phyloP scores from a whole-genome alignment of 441 rosid genomes.

The Metrosideros polymorpha region DNA sequence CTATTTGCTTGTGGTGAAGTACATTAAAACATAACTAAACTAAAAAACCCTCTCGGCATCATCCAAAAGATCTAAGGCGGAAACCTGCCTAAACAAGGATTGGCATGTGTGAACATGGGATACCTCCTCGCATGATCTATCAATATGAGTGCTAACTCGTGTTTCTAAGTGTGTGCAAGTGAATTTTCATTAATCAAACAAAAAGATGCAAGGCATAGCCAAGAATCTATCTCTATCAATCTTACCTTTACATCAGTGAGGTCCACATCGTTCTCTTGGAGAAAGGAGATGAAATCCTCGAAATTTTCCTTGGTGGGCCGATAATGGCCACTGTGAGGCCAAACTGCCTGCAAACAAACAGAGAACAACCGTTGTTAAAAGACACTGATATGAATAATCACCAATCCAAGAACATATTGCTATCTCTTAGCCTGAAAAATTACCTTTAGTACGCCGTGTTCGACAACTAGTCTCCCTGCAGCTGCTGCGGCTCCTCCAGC shows the following conservation, averaged over 20 bases:
- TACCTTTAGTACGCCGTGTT: not conserved
- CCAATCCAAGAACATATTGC: not conserved
- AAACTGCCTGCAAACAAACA: not conserved
- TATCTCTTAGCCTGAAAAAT: not conserved
- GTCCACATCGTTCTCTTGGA: not conserved
- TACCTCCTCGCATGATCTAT: not conserved
- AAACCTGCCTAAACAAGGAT: not conserved
- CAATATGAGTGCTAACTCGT: not conserved
- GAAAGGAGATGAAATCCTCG: not conserved
- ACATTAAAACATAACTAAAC: not conserved
- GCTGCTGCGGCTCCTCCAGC: not conserved
- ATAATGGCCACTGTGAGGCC: constrained; percentile 15
- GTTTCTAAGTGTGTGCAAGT: not conserved
- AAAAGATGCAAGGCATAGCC: not conserved
- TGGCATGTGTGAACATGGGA: not conserved
- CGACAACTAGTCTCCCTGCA: not conserved
- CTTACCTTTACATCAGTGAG: not conserved
- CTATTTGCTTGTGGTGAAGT: not conserved
- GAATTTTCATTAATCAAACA: not conserved
- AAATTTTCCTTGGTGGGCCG: constrained; percentile 8
- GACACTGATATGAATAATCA: not conserved
- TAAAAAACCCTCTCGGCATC: not conserved
- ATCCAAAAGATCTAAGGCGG: not conserved
- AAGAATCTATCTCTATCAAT: not conserved
- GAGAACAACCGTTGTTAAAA: not conserved